A percentile compares a stretch with the other conserved stretches of the same genome.
phyloP scores from a whole-genome alignment of 305 asterid species.

The Petunia hybrid region DNA sequence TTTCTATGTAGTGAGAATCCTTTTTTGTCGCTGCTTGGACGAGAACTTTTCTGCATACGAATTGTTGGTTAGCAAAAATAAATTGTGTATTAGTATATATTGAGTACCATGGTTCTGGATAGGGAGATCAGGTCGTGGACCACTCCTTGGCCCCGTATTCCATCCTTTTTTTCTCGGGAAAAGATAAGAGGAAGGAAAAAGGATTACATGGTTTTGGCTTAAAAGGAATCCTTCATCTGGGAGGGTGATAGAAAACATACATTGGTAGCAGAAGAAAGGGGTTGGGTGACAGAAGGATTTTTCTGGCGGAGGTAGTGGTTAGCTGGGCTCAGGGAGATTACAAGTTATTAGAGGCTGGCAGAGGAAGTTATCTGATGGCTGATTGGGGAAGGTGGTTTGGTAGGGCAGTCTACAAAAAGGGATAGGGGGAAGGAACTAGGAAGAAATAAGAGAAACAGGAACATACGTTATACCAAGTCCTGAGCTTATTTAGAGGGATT shows the following conservation, averaged over 20 bases:
- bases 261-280: not conserved
- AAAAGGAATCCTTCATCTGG: slow-evolving; percentile 19
- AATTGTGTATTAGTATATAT: not conserved
- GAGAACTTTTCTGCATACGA: not conserved
- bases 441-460: too few species aligned
- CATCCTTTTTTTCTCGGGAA: not conserved
- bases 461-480: not conserved
- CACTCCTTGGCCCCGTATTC: not conserved
- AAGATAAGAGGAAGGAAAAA: not conserved
- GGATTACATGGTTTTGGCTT: too few species aligned
- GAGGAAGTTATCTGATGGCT: not conserved
- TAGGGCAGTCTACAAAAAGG: not conserved
- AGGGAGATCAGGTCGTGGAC: not conserved
- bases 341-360: not conserved
- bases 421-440: not conserved
- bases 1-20: not conserved
- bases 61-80: not conserved
- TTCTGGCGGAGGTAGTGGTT: not conserved
- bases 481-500: not conserved
- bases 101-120: not conserved
- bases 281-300: not conserved
- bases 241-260: not conserved
- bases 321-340: not conserved
- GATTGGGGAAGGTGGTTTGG: not conserved
- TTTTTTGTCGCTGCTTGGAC: not conserved